Conservation (phyloP, 1,284 basidiomycete genomes). For the Fistulina hepatica region DNA sequence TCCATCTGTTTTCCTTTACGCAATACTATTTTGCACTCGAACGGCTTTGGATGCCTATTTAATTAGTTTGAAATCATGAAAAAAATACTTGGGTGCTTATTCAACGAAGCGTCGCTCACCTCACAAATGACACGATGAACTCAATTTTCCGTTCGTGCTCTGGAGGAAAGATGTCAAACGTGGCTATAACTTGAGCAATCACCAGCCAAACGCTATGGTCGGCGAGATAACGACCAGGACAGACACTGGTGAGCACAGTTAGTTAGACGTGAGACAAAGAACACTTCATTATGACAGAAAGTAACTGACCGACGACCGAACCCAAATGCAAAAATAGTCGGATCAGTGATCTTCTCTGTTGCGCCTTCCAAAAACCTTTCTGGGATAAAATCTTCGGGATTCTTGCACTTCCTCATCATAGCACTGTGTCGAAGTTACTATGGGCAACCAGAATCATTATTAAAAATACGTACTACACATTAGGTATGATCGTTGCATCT, state of each 20-base stretch:
- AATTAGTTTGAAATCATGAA: not conserved
- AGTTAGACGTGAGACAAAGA: not conserved
- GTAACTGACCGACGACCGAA: conserved; percentile 34
- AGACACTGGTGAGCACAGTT: not conserved
- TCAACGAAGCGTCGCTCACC: not conserved
- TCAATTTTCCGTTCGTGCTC: not conserved
- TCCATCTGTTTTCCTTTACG: too few relatives aligned
- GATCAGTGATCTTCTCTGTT: not conserved
- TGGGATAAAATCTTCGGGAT: conserved; percentile 15
- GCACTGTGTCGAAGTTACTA: conserved; percentile 10
- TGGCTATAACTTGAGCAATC: conserved; percentile 38
- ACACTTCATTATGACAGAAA: not conserved
- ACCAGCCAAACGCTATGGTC: conserved; percentile 45
- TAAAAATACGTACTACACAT: conserved; percentile 18
- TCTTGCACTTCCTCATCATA: conserved; percentile 13
- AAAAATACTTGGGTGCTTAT: not conserved
- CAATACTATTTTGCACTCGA: conserved; percentile 36
- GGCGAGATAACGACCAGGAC: conserved; percentile 39
- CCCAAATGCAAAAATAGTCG: not conserved
- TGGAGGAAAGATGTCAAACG: conserved; percentile 31
- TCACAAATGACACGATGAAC: not conserved
- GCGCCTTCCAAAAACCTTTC: conserved; percentile 14
- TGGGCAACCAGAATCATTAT: not conserved
- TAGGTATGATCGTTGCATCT: conserved; percentile 18
- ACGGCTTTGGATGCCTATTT: conserved; percentile 33